These are phyloP conservation scores for Pholiota adiposa DNA, from an alignment of 1,284 basidiomycete species.

Conservation along the genomic window DNA sequence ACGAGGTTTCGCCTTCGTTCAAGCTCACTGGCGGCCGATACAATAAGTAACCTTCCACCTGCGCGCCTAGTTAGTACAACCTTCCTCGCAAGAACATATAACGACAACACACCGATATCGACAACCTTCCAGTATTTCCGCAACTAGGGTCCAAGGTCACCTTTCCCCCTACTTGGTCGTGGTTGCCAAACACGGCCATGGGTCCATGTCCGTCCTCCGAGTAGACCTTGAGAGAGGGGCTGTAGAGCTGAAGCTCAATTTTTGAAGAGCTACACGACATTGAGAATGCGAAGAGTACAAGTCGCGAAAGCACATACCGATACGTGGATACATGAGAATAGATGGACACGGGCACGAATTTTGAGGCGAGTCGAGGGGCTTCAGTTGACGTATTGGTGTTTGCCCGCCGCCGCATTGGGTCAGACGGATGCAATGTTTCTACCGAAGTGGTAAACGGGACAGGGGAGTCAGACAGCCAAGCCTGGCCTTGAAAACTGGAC, in stretches of 20 bases:
- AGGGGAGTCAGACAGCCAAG: constrained; percentile 20
- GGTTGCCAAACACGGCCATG: constrained; percentile 61
- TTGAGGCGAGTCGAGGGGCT: constrained; percentile 18
- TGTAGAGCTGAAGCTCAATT: constrained; percentile 63
- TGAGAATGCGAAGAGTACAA: constrained; percentile 9
- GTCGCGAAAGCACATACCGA: constrained; percentile 37
- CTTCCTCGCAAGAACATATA: background rate
- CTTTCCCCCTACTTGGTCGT: constrained; percentile 62
- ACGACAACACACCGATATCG: constrained; percentile 52
- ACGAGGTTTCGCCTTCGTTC: constrained; percentile 25
- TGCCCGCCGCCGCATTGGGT: constrained; percentile 34
- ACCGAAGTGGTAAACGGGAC: constrained; percentile 10
- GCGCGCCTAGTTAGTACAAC: background rate
- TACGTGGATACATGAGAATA: constrained; percentile 50
- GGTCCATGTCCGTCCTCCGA: constrained; percentile 44
- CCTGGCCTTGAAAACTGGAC: constrained; percentile 19
- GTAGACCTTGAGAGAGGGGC: constrained; percentile 54
- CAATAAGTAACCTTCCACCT: constrained; percentile 70
- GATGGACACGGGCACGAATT: constrained; percentile 23
- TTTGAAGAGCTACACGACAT: constrained; percentile 48
- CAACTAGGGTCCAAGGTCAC: constrained; percentile 57
- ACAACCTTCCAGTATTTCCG: constrained; percentile 56
- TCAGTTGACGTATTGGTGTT: constrained; percentile 26
- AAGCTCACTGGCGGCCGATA: constrained; percentile 43
- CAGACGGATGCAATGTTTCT: constrained; percentile 15